Evolutionary conservation across 441 rosid genomes (phyloP).

Genomic region (Cnidoscolus chayamansa): DNA sequence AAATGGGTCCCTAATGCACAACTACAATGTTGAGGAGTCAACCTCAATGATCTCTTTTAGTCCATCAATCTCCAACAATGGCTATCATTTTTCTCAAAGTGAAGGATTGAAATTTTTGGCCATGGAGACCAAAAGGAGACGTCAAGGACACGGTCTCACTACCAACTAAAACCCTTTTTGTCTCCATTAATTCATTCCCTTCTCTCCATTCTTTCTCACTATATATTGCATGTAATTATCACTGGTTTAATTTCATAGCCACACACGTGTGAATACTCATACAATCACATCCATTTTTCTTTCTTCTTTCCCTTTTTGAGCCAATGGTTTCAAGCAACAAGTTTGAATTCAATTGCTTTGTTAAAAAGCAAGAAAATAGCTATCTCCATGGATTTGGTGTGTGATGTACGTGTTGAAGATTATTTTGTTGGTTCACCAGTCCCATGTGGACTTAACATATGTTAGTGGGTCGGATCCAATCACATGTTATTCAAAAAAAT

Average conservation of each 20-base stretch:
- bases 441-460: background rate
- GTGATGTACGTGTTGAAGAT: conserved; percentile 2
- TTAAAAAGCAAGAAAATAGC: too few relatives aligned
- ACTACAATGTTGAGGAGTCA: conserved; percentile 48
- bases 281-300: conserved; percentile 7
- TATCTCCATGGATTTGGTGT: conserved; percentile 8
- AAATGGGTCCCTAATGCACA: conserved; percentile 37
- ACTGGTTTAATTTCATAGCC: conserved; percentile 20
- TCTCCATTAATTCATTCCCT: too few relatives aligned
- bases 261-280: conserved; percentile 47
- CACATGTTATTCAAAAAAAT: too few relatives aligned
- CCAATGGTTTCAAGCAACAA: too few relatives aligned
- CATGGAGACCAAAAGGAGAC: conserved; percentile 40
- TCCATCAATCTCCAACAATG: conserved; percentile 40
- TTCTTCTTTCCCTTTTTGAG: too few relatives aligned
- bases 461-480: too few relatives aligned
- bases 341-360: too few relatives aligned
- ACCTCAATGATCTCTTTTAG: conserved; percentile 38
- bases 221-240: conserved; percentile 30
- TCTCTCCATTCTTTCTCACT: too few relatives aligned
- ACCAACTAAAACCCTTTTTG: conserved; percentile 20
- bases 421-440: background rate
- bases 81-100: conserved; percentile 34
- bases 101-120: conserved; percentile 21
- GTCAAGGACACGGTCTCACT: conserved; percentile 38